Evolutionary conservation across 768 basidiomycete genomes (phyloP).

Genomic region (Goffeauzyma gilvescens): DNA sequence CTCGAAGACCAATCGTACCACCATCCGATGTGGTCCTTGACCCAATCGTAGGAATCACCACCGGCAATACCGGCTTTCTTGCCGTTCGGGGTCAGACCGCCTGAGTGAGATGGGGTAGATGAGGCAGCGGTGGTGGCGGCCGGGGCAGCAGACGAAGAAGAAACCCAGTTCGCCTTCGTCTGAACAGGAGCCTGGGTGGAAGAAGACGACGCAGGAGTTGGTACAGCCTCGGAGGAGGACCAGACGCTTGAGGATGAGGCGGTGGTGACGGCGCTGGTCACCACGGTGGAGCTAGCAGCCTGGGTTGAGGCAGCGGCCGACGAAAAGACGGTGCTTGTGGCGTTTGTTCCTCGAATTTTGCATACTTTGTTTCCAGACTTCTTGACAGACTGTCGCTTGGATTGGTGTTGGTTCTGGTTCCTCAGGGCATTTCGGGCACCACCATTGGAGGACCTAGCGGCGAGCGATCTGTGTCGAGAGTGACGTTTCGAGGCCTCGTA

Average conservation of each 20-base stretch:
- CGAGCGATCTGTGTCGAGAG: no score
- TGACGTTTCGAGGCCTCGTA: no score
- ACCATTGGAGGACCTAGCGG: no score
- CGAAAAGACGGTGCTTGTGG: neutral
- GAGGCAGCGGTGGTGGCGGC: neutral
- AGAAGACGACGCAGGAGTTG: neutral
- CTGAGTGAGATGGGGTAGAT: neutral
- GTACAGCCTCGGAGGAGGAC: conserved; percentile 1
- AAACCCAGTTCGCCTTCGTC: neutral
- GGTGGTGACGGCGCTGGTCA: neutral
- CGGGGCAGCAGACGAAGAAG: conserved; percentile 6
- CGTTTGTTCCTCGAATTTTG: neutral
- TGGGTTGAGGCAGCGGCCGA: neutral
- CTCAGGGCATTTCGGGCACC: no score
- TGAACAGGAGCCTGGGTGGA: conserved; percentile 1
- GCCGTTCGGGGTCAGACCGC: conserved; percentile 20
- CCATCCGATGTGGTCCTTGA: conserved; percentile 26
- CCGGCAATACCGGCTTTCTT: conserved; percentile 31
- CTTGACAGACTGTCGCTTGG: no score
- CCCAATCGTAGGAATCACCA: conserved; percentile 16
- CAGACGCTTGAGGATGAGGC: conserved; percentile 1
- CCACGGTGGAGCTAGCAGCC: no score
- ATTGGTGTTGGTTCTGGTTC: no score
- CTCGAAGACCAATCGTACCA: conserved; percentile 27
- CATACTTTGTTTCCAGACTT: neutral